Base-by-base conservation (phyloP, 192 early-diverging fungal genomes). In the Coemansia sp. region DNA sequence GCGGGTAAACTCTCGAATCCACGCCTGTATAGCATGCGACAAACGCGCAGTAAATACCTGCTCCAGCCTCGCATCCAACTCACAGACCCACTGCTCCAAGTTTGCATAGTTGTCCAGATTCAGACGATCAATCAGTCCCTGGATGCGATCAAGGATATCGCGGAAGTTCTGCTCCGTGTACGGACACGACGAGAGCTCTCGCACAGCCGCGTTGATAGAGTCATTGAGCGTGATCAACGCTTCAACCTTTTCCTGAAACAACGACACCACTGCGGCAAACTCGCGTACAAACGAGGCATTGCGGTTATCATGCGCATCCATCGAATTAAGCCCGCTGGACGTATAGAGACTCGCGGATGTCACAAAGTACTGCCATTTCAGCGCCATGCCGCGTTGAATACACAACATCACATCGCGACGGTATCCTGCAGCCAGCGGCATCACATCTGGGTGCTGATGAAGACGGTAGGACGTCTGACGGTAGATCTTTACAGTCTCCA, bases 221-320 rank as follows among this genome's bases (percentile, higher is more conserved):
- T 92, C 93, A 69, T 92, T 88, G 49, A 93, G 87, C 19, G 82
- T 41, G 28, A 98, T 89, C 44, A 96, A 85, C 1, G 87, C 69
- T 64, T 90, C 91, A 12, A 92, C 92, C 73, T 98, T 98, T 51
- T 98, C 96, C 76, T 97, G 95, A 84, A 95, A 97, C n/a, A 89
- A 78, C 18, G 90, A 87, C 0, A 99, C 94, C 4, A 88, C 84
- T 7, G 85, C 82, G 2, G 94, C 93, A 81, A 98, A 96, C 58
- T 97, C 95, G 51, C 93, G 86, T 18, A 99, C 98, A 85, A 96
- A 99, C 52, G 85, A 84, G 1, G 95, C 89, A 64, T 97, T 91
- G 30, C 90, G 86, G 73, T 92, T 93, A 65, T 96, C 92, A 26
- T 90, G 83, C 54, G 78, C 79, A 62, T 88, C 89, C 19, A 84